phyloP scores from a whole-genome alignment of 805 yeast genomes.

The Myxozyma geophila region DNA sequence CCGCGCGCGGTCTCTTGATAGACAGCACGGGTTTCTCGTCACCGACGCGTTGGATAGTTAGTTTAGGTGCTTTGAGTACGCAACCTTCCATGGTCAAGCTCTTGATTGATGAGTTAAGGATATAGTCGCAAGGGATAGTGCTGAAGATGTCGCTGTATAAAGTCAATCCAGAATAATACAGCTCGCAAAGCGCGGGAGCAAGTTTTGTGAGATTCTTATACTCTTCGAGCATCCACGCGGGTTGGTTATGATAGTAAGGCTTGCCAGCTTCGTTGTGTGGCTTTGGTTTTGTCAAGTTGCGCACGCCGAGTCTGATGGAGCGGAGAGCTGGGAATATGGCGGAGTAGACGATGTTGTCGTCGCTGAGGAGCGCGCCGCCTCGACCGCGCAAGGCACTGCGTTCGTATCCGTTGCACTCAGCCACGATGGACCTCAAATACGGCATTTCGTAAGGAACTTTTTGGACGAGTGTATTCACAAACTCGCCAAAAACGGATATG shows the following conservation, averaged over 20 bases:
- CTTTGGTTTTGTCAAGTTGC: not conserved
- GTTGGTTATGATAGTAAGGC: constrained; percentile 2
- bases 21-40: not conserved
- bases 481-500: constrained; percentile 8
- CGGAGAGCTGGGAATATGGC: not conserved
- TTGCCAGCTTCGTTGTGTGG: constrained; percentile 2
- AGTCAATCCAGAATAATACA: constrained; percentile 1
- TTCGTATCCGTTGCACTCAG: constrained; percentile 9
- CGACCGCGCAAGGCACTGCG: constrained; percentile 4
- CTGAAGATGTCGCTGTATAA: constrained; percentile 7
- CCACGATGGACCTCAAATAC: not conserved
- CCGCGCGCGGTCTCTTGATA: constrained; percentile 1
- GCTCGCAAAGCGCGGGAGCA: not conserved
- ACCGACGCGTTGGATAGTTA: not conserved
- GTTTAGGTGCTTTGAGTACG: constrained; percentile 1
- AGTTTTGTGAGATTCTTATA: not conserved
- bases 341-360: not conserved
- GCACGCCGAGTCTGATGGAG: constrained; percentile 1
- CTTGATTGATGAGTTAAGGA: not conserved
- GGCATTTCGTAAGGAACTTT: not conserved
- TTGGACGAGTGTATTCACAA: not conserved
- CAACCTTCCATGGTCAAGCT: not conserved
- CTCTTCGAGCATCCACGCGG: constrained; percentile 1
- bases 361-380: constrained; percentile 5
- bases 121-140: not conserved